phyloP scores from a whole-genome alignment of 2,329 filamentous ascomycete species.

The Penicillium sp. region DNA sequence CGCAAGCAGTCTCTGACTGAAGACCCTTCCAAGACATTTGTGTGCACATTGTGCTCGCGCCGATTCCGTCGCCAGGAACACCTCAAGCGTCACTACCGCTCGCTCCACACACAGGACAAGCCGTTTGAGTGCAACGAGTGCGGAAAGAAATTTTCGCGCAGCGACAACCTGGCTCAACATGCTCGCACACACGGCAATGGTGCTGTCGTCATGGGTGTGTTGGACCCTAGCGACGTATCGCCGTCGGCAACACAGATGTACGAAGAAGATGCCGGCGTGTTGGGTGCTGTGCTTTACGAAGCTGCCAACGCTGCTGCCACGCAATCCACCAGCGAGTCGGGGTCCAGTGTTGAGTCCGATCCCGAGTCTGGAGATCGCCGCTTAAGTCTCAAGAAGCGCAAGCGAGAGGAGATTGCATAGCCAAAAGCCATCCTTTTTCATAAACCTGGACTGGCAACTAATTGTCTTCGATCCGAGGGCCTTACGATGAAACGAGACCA shows the following conservation, averaged over 20 bases:
- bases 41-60: constrained; percentile 92
- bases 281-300: constrained; percentile 78
- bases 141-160: constrained; percentile 98
- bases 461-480: constrained; percentile 10
- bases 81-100: constrained; percentile 96
- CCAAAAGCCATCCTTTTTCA: background rate
- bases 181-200: constrained; percentile 88
- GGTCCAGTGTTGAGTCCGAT: constrained; percentile 34
- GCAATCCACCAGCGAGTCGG: constrained; percentile 46
- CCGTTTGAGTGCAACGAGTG: constrained; percentile 97
- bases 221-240: constrained; percentile 57
- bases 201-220: constrained; percentile 84
- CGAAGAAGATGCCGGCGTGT: constrained; percentile 61
- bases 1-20: constrained; percentile 98
- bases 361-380: constrained; percentile 38
- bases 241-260: constrained; percentile 33
- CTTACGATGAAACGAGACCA: constrained; percentile 39
- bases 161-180: constrained; percentile 95
- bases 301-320: constrained; percentile 70
- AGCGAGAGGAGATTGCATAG: constrained; percentile 63
- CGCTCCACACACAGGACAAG: constrained; percentile 97
- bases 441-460: too few species aligned
- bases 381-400: constrained; percentile 68
- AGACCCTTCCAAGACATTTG: constrained; percentile 96
- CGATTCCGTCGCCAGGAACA: constrained; percentile 98